Evolutionary conservation across 2,329 filamentous ascomycete genomes (phyloP).

Genomic region (Curvularia verruculosa): DNA sequence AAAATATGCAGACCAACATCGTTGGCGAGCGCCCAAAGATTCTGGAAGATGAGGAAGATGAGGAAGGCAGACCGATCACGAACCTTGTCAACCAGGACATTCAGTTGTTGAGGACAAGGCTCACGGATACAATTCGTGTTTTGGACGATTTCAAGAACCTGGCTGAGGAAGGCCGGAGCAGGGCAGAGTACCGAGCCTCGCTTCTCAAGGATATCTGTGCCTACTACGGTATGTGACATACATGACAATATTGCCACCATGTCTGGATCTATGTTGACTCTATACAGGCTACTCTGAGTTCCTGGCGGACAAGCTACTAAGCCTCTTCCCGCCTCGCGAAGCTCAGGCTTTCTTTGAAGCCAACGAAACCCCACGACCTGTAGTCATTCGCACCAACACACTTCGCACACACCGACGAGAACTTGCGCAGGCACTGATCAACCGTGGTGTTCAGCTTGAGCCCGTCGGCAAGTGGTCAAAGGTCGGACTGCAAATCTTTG

Average conservation of each 20-base stretch:
- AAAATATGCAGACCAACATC: conserved; percentile 94
- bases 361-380: conserved; percentile 90
- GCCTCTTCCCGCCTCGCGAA: conserved; percentile 89
- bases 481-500: conserved; percentile 95
- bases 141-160: conserved; percentile 86
- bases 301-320: conserved; percentile 94
- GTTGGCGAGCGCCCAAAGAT: conserved; percentile 69
- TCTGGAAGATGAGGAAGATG: conserved; percentile 64
- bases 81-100: conserved; percentile 81
- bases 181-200: conserved; percentile 85
- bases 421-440: conserved; percentile 91
- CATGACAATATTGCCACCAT: neutral
- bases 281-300: conserved; percentile 76
- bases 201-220: conserved; percentile 90
- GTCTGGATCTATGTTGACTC: neutral
- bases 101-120: conserved; percentile 83
- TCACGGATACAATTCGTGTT: conserved; percentile 91
- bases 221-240: conserved; percentile 70
- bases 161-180: conserved; percentile 77
- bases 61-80: conserved; percentile 61
- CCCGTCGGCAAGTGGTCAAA: conserved; percentile 99
- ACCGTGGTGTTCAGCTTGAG: conserved; percentile 93
- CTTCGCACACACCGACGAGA: conserved; percentile 77
- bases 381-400: conserved; percentile 97
- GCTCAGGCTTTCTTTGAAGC: conserved; percentile 99